phyloP scores from a whole-genome alignment of 1,284 basidiomycete species.

The Irpex sp. region DNA sequence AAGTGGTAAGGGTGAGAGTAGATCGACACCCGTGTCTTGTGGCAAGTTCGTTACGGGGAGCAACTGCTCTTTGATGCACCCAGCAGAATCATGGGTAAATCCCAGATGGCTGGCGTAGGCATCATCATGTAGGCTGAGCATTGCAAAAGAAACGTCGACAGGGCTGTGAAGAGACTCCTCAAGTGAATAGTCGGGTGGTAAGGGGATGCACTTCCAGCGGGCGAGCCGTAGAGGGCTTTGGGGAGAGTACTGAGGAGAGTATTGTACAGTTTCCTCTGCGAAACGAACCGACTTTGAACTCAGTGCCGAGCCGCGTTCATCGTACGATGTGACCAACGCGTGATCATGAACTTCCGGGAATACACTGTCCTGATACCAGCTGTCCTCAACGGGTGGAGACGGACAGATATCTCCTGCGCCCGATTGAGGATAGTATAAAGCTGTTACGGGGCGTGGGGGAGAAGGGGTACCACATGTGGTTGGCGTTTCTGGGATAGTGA shows the following conservation, averaged over 20 bases:
- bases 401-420: background rate
- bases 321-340: background rate
- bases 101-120: background rate
- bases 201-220: background rate
- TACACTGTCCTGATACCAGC: background rate
- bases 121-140: background rate
- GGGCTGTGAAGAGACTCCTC: background rate
- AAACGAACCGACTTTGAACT: background rate
- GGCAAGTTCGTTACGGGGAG: background rate
- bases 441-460: background rate
- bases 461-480: background rate
- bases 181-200: background rate
- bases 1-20: background rate
- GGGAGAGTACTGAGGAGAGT: background rate
- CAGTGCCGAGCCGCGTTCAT: background rate
- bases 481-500: background rate
- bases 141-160: background rate
- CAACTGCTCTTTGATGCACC: background rate
- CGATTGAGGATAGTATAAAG: background rate
- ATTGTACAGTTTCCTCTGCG: background rate
- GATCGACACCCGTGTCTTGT: background rate
- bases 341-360: background rate
- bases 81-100: background rate
- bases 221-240: background rate
- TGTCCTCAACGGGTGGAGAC: background rate